Base-by-base conservation (phyloP, 192 early-diverging fungal genomes). In the Kickxella alabastrina region DNA sequence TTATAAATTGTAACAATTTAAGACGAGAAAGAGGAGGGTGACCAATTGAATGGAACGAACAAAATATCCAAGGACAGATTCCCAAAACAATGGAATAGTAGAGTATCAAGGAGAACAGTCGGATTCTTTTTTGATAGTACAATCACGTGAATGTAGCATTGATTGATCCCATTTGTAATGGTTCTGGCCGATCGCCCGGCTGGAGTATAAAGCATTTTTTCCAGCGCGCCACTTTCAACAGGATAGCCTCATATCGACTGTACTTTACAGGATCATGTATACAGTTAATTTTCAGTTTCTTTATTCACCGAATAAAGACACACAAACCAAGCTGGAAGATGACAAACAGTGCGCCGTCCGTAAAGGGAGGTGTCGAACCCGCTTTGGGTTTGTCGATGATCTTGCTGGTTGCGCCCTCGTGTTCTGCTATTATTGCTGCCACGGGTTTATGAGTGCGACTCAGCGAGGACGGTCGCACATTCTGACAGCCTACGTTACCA, bases 231-330 rank as follows among this genome's bases (percentile, higher is more conserved):
- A 17, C 25, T 4, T 25, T 27, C 14, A 15, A 25, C 14, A 8
- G 8, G 15, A 31, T 29, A 40, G 45, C 61, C 37, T 70, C 54
- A 58, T 32, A 59, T 46, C 60, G 68, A 72, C 68, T 72, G 61
- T 72, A 65, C 68, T 72, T 56, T 59, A 59, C 70, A 74, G 70
- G 70, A 74, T 74, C 51, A 65, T 62, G 70, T 74, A 62, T 74
- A 74, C 63, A 74, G 70, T 74, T 52, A 51, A 74, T 66, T 49
- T 74, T 62, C 63, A 66, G 69, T 74, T 40, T 66, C 62, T 65
- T 73, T 66, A 62, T 74, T 67, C 64, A 74, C 54, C 64, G 62
- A 65, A 72, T 57, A 61, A 19, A 64, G 68, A 65, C 68, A 72
- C 57, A 64, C 61, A 52, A 45, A 40, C 53, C 51, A 72, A 41